Evolutionary conservation across 345 rosid species (phyloP).

Genomic region (Sonneratia caseolaris): DNA sequence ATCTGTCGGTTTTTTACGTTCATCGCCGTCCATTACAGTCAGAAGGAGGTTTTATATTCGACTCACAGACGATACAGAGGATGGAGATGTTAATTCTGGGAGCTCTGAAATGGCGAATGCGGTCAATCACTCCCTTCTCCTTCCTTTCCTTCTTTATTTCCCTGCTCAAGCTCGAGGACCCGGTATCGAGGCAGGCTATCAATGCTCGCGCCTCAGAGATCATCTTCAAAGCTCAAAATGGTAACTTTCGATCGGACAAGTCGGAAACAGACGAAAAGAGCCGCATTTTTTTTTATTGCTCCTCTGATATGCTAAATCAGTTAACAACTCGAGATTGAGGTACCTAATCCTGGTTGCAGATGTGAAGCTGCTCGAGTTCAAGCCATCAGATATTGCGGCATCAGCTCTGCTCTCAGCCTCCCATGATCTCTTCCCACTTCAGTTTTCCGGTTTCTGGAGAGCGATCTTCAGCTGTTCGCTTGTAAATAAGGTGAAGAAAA

Average conservation of each 20-base stretch:
- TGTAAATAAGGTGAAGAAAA: constrained; percentile 46
- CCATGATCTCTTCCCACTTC: constrained; percentile 45
- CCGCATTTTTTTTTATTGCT: background rate
- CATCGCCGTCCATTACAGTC: constrained; percentile 15
- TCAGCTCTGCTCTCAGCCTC: constrained; percentile 58
- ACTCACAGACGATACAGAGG: constrained; percentile 40
- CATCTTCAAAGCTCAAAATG: constrained; percentile 51
- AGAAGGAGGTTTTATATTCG: constrained; percentile 36
- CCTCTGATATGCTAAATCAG: background rate
- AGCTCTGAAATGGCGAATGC: constrained; percentile 82
- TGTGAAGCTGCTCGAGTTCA: constrained; percentile 43
- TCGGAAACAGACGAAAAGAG: background rate
- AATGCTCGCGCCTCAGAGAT: constrained; percentile 47
- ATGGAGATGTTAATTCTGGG: constrained; percentile 72
- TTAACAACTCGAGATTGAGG: background rate
- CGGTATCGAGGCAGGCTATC: constrained; percentile 32
- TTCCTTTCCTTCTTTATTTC: constrained; percentile 48
- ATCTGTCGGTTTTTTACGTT: background rate
- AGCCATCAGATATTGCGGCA: constrained; percentile 66
- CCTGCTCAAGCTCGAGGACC: constrained; percentile 44
- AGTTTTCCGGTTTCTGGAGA: constrained; percentile 32
- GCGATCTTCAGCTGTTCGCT: constrained; percentile 36
- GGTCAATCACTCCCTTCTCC: constrained; percentile 81
- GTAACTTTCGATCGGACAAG: constrained; percentile 19
- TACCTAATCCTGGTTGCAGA: constrained; percentile 24